A percentile compares a stretch with the other conserved stretches of the same genome.
Conservation (phyloP, 192 early-diverging fungal species). For the Funneliformis geosporum region DNA sequence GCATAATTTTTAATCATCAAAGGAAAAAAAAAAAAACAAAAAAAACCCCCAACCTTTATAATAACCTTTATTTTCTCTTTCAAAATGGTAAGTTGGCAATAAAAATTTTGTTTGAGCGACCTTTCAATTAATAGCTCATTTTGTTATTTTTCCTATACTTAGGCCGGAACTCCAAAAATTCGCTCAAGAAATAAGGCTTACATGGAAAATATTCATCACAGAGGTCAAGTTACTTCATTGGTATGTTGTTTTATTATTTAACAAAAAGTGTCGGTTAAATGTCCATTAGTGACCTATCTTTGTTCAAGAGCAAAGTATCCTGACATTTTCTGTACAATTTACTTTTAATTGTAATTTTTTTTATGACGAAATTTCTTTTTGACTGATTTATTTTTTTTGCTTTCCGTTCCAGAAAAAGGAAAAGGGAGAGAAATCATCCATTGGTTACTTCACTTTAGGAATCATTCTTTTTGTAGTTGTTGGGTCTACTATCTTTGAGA, state of each 20-base stretch:
- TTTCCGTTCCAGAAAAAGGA: neutral
- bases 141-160: neutral
- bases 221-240: neutral
- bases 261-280: neutral
- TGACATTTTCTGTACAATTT: no score
- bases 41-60: neutral
- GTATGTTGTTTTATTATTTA: slow-evolving; percentile 6
- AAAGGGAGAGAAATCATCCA: neutral
- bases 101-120: no score
- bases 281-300: no score
- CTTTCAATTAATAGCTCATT: no score
- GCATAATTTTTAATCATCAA: no score
- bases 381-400: neutral
- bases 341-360: no score
- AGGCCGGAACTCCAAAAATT: slow-evolving; percentile 14
- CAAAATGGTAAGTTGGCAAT: neutral
- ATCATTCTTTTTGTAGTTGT: slow-evolving; percentile 25
- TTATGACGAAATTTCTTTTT: neutral
- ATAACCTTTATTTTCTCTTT: neutral
- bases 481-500: slow-evolving; percentile 18
- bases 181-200: slow-evolving; percentile 19
- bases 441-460: slow-evolving; percentile 20
- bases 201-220: neutral
- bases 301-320: no score
- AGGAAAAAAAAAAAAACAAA: neutral